Evolutionary conservation across 345 rosid genomes (phyloP), one percentile per base, ranked within the genome.

Genomic region (Excoecaria cochinchinensis): DNA sequence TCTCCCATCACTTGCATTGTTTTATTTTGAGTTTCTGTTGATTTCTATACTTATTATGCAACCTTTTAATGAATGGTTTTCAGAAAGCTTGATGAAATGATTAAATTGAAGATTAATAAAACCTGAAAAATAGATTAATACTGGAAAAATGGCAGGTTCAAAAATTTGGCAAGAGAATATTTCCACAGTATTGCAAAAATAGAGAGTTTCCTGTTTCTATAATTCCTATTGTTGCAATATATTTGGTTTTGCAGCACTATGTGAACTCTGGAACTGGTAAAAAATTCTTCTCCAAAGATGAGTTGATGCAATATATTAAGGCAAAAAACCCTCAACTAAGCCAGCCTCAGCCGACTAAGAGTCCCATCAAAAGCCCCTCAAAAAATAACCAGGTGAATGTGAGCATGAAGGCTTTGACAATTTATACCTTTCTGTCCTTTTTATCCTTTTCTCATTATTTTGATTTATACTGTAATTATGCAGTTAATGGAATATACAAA

Each of bases 281-380:
- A 53, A 87, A 76, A 69, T 85, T 84, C 71, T 84, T 42, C 42
- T 82, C 85, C 36, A 90, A 82, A 84, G 87, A 85, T 76, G 88
- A 84, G 31, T 80, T 90, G 64, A 69, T 89, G 69, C 80, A 42
- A 56, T 71, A 82, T 76, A 24, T 58, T 17, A 51, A 67, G 68
- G 74, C 58, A 72, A 58, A 68, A 71, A 69, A 77, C 47, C n/a
- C 71, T 56, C 78, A 60, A 82, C 63, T 71, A 38, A 12, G 46
- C 38, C 48, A 70, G 40, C 72, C 67, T 40, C 63, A 57, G 55
- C 62, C 70, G 65, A 63, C 44, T 36, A 42, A 31, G 46, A 57
- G 19, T 14, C 42, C 17, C 39, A 53, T 46, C 46, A 56, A 63
- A 52, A 56, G 73, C 76, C 70, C 65, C 38, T 52, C 69, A 8